Conservation (phyloP, 768 basidiomycete genomes). For the Xerocomellus amylosporus region DNA sequence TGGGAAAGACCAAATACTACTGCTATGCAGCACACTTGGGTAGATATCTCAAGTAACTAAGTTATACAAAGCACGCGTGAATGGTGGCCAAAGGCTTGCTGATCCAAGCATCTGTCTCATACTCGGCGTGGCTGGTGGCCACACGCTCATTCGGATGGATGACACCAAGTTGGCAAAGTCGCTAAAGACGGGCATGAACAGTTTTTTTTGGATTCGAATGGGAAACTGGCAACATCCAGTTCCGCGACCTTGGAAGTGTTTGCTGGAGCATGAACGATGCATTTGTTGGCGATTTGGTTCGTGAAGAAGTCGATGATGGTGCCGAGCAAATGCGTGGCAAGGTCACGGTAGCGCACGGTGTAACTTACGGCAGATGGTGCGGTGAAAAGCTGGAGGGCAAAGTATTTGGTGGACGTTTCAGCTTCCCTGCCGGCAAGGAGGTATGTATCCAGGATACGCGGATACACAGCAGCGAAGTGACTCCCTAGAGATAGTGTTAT, state of each 20-base stretch:
- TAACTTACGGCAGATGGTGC: slow-evolving; percentile 81
- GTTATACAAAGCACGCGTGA: too few relatives aligned
- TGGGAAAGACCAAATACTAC: too few relatives aligned
- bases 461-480: slow-evolving; percentile 83
- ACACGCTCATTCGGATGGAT: too few relatives aligned
- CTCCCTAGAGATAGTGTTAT: slow-evolving; percentile 51
- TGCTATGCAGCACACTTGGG: too few relatives aligned
- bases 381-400: slow-evolving; percentile 90
- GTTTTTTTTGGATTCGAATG: slow-evolving; percentile 98
- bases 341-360: slow-evolving; percentile 68
- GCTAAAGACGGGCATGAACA: slow-evolving; percentile 92
- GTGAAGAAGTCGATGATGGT: slow-evolving; percentile 93
- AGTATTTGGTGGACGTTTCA: slow-evolving; percentile 92
- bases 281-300: slow-evolving; percentile 76
- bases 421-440: slow-evolving; percentile 91
- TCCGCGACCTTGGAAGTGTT: slow-evolving; percentile 25
- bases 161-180: too few relatives aligned
- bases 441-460: slow-evolving; percentile 84
- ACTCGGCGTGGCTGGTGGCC: too few relatives aligned
- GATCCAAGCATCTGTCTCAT: too few relatives aligned
- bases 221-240: slow-evolving; percentile 79
- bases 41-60: too few relatives aligned
- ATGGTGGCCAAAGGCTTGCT: too few relatives aligned
- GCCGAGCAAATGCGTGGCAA: slow-evolving; percentile 72
- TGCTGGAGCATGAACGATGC: slow-evolving; percentile 43